Evolutionary conservation across 495 filamentous ascomycete genomes (phyloP).

Genomic region (Hypomontagnella submonticulosa): DNA sequence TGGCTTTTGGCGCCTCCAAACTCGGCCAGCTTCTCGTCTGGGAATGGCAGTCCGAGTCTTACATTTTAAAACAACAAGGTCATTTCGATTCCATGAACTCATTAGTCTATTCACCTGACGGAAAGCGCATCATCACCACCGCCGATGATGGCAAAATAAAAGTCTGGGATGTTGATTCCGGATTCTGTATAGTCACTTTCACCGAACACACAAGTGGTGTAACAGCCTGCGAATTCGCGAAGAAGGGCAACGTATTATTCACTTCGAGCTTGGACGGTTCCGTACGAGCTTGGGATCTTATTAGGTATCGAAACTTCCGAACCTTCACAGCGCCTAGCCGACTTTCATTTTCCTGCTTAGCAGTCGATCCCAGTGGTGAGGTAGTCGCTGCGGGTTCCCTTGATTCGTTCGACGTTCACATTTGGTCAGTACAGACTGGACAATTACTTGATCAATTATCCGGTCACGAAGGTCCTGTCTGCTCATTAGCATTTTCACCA

Average conservation of each 20-base stretch:
- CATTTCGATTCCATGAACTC: slow-evolving; percentile 98
- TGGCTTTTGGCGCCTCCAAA: slow-evolving; percentile 97
- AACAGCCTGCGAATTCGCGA: slow-evolving; percentile 94
- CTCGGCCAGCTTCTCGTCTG: slow-evolving; percentile 94
- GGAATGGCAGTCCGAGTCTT: slow-evolving; percentile 99
- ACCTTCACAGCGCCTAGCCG: slow-evolving; percentile 94
- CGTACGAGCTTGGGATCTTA: slow-evolving; percentile 94
- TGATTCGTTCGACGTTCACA: slow-evolving; percentile 95
- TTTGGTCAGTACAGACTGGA: slow-evolving; percentile 98
- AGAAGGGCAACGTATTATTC: slow-evolving; percentile 93
- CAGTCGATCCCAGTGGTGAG: slow-evolving; percentile 96
- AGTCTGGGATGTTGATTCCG: slow-evolving; percentile 95
- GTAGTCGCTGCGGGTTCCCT: slow-evolving; percentile 94
- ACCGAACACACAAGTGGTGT: slow-evolving; percentile 96
- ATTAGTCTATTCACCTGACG: slow-evolving; percentile 91
- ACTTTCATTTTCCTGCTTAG: slow-evolving; percentile 89
- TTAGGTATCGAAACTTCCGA: slow-evolving; percentile 95
- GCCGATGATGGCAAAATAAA: slow-evolving; percentile 98
- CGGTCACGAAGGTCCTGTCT: slow-evolving; percentile 94
- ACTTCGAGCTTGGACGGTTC: slow-evolving; percentile 94
- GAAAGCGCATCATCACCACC: slow-evolving; percentile 88
- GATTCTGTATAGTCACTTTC: slow-evolving; percentile 97
- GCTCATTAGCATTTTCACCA: slow-evolving; percentile 85
- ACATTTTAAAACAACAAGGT: slow-evolving; percentile 96
- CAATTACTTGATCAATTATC: slow-evolving; percentile 90